Percentiles rank a stretch among this genome's conserved stretches.
phyloP scores from a whole-genome alignment of 345 rosid species.

The Gossypium longicalyx region DNA sequence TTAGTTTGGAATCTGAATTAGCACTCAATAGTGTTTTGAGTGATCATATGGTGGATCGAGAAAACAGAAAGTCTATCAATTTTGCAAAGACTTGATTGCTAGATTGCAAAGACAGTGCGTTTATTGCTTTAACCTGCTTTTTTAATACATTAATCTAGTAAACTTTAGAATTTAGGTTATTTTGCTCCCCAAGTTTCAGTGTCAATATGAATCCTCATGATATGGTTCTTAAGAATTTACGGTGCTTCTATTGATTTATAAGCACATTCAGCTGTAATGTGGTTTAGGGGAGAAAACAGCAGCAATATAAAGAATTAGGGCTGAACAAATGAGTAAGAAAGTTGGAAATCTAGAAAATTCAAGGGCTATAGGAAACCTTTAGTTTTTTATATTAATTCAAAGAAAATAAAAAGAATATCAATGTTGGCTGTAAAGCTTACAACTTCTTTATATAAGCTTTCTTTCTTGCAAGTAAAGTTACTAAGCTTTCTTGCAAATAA shows the following conservation, averaged over 20 bases:
- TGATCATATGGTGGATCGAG: neutral
- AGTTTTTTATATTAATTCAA: no score
- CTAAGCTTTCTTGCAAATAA: no score
- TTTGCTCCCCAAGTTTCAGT: neutral
- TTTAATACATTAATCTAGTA: neutral
- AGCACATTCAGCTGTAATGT: neutral
- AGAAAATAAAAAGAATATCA: no score
- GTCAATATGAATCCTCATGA: neutral
- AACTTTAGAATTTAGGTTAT: neutral
- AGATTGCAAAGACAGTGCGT: neutral
- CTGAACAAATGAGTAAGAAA: no score
- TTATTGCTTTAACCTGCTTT: slow-evolving; percentile 7
- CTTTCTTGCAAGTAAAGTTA: no score
- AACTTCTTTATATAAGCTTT: no score
- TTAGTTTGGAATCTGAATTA: slow-evolving; percentile 2
- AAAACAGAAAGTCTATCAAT: neutral
- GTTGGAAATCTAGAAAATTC: no score
- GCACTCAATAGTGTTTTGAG: neutral
- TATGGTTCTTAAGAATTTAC: neutral
- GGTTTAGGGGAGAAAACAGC: no score
- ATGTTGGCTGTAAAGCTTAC: no score
- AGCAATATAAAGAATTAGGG: no score
- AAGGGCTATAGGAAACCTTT: no score
- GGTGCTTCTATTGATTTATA: neutral
- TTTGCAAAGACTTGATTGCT: slow-evolving; percentile 10